A percentile compares a stretch with the other conserved stretches of the same genome.
These are phyloP conservation scores for Botrytis paeoniae DNA, from an alignment of 2,329 filamentous ascomycete genomes.

Conservation along the genomic window DNA sequence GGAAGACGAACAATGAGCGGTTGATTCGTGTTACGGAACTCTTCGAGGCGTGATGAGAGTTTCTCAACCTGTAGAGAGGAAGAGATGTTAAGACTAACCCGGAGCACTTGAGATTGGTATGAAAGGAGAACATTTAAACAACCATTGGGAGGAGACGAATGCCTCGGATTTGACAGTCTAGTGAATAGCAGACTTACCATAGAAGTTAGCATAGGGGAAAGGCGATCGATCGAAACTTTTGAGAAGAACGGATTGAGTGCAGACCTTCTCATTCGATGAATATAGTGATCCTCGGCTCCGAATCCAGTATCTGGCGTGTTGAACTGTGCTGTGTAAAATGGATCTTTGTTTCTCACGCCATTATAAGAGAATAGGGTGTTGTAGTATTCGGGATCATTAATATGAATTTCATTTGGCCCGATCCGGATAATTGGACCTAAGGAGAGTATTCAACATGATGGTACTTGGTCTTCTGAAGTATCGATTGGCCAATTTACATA, in stretches of 20 bases:
- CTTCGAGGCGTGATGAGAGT: constrained; percentile 26
- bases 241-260: constrained; percentile 33
- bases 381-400: constrained; percentile 26
- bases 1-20: constrained; percentile 24
- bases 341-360: constrained; percentile 22
- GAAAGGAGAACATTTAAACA: not conserved
- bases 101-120: not conserved
- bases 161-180: not conserved
- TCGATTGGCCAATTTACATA: not conserved
- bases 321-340: constrained; percentile 23
- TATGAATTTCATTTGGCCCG: constrained; percentile 26
- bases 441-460: not conserved
- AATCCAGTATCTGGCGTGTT: constrained; percentile 21
- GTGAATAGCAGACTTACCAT: constrained; percentile 16
- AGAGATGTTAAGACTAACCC: not conserved
- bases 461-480: not conserved
- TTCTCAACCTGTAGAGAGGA: constrained; percentile 22
- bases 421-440: constrained; percentile 28
- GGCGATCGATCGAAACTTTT: constrained; percentile 22
- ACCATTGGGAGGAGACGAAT: not conserved
- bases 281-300: constrained; percentile 28
- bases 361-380: constrained; percentile 26
- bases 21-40: constrained; percentile 21
- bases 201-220: constrained; percentile 28
- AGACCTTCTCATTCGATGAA: constrained; percentile 29